phyloP scores from a whole-genome alignment of 2,329 filamentous ascomycete genomes.

The Aotearoamyces nothofagi region DNA sequence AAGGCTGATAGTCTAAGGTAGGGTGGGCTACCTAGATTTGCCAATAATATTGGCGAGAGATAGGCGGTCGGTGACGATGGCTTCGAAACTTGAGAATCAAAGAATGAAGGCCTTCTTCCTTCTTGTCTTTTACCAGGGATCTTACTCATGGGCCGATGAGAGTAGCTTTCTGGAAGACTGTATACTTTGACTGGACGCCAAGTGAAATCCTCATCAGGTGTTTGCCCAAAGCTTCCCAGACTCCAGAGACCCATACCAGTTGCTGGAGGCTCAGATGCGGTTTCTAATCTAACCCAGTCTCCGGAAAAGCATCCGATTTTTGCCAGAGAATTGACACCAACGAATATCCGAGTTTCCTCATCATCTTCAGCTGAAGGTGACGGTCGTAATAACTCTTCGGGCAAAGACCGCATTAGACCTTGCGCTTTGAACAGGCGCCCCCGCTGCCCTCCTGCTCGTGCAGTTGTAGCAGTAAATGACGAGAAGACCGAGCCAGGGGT shows the following conservation, averaged over 20 bases:
- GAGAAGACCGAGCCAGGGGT: slow-evolving; percentile 86
- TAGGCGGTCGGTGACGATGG: slow-evolving; percentile 48
- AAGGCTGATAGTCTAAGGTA: slow-evolving; percentile 68
- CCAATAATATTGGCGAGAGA: slow-evolving; percentile 71
- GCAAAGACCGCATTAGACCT: slow-evolving; percentile 55
- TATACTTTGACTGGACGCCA: slow-evolving; percentile 85
- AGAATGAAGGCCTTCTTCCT: slow-evolving; percentile 41
- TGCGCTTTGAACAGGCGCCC: slow-evolving; percentile 77
- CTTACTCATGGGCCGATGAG: slow-evolving; percentile 41
- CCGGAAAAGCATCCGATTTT: slow-evolving; percentile 94
- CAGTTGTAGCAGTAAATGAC: slow-evolving; percentile 71
- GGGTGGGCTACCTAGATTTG: slow-evolving; percentile 66
- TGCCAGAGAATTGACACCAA: slow-evolving; percentile 72
- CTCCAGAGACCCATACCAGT: slow-evolving; percentile 54
- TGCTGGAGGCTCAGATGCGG: slow-evolving; percentile 54
- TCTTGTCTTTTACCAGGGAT: slow-evolving; percentile 40
- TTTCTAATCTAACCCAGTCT: slow-evolving; percentile 84
- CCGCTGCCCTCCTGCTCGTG: slow-evolving; percentile 53
- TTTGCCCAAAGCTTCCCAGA: slow-evolving; percentile 49
- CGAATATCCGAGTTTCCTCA: slow-evolving; percentile 78
- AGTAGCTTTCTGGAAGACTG: slow-evolving; percentile 66
- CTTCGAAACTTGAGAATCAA: slow-evolving; percentile 51
- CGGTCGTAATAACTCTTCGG: slow-evolving; percentile 69
- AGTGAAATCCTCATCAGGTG: slow-evolving; percentile 41
- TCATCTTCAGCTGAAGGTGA: slow-evolving; percentile 66